Conservation (phyloP, 1,139 yeast genomes). For the Taphrina flavorubra region DNA sequence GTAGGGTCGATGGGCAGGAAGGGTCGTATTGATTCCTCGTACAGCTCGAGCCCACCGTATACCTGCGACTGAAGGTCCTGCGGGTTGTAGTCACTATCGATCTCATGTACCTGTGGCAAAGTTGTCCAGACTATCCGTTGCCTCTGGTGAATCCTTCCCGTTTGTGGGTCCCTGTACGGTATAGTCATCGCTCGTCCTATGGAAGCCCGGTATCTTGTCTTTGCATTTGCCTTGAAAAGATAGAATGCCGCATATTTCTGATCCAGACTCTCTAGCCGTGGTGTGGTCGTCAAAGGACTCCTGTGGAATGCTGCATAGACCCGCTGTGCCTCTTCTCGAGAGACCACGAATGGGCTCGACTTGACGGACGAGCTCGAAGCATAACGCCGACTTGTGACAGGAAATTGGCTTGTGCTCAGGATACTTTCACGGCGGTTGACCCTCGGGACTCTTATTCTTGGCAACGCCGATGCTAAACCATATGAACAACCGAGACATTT, state of each 20-base stretch:
- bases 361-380: constrained; percentile 13
- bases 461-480: not conserved
- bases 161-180: constrained; percentile 38
- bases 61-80: constrained; percentile 28
- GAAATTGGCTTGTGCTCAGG: not conserved
- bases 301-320: constrained; percentile 19
- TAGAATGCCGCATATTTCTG: constrained; percentile 33
- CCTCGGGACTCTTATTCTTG: not conserved
- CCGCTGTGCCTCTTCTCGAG: constrained; percentile 2
- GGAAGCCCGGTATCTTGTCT: constrained; percentile 23
- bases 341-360: constrained; percentile 9
- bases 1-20: constrained; percentile 27
- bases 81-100: constrained; percentile 30
- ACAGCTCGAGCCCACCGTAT: constrained; percentile 35
- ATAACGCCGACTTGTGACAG: not conserved
- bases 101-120: constrained; percentile 33
- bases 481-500: constrained; percentile 2
- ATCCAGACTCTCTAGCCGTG: constrained; percentile 15
- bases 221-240: constrained; percentile 18
- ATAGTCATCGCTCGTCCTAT: constrained; percentile 35
- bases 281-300: constrained; percentile 29
- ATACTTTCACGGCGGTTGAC: not conserved
- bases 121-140: constrained; percentile 31
- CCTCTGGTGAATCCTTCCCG: constrained; percentile 31
- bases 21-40: constrained; percentile 11